Evolutionary conservation across 345 rosid genomes (phyloP).

Genomic region (Ceriops decandra): DNA sequence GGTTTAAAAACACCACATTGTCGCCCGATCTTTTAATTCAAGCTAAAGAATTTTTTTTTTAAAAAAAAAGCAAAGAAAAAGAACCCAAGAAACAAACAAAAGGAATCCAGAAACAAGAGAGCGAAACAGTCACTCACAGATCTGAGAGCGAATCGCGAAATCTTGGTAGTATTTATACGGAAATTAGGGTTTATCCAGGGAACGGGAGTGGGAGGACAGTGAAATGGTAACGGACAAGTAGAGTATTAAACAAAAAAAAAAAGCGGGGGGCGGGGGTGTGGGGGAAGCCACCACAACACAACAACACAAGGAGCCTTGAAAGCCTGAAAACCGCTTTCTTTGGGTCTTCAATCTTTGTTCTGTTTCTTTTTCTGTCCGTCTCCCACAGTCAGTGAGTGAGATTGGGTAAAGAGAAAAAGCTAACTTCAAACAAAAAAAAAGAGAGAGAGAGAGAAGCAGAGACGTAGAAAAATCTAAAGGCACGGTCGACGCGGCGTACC

Average conservation of each 20-base stretch:
- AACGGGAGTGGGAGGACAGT: too few relatives aligned
- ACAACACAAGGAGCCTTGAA: neutral
- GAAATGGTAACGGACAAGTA: neutral
- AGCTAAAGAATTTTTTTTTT: neutral
- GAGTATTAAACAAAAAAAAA: neutral
- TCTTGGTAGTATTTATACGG: neutral
- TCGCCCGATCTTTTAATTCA: neutral
- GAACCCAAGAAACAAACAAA: neutral
- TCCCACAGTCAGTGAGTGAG: too few relatives aligned
- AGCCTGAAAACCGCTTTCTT: too few relatives aligned
- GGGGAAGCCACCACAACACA: neutral
- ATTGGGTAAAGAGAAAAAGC: too few relatives aligned
- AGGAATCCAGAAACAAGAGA: neutral
- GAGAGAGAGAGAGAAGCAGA: neutral
- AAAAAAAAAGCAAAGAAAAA: neutral
- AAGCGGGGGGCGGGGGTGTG: too few relatives aligned
- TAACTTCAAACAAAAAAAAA: neutral
- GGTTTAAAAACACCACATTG: neutral
- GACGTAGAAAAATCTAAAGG: conserved; percentile 23
- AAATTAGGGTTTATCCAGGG: neutral
- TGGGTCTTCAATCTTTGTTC: neutral
- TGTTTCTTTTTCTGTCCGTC: neutral
- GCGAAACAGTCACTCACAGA: conserved; percentile 25
- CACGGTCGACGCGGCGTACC: conserved; percentile 46
- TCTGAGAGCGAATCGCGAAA: conserved; percentile 26